A percentile compares a stretch with the other conserved stretches of the same genome.
phyloP scores from a whole-genome alignment of 1,284 basidiomycete genomes.

The Boletellus deceptivus region DNA sequence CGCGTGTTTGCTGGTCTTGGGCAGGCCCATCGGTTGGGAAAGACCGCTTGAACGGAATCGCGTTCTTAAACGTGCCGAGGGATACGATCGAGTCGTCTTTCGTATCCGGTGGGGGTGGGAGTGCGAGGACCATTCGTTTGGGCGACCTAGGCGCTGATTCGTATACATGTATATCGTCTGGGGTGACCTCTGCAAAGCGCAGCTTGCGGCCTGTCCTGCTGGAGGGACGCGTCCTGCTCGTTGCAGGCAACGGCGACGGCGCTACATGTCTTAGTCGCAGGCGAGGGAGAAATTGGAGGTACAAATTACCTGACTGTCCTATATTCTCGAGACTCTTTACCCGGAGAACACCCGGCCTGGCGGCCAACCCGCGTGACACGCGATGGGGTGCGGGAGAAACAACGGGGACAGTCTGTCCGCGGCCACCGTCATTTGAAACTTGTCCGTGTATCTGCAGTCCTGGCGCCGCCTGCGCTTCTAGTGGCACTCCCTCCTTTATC shows the following conservation, averaged over 20 bases:
- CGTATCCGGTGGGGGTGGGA: constrained; percentile 52
- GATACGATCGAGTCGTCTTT: constrained; percentile 47
- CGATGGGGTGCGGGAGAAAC: constrained; percentile 17
- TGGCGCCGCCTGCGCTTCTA: neutral
- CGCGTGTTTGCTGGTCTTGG: neutral
- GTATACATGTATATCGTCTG: constrained; percentile 66
- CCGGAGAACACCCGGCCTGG: constrained; percentile 27
- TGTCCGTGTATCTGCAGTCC: neutral
- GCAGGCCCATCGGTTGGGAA: constrained; percentile 1
- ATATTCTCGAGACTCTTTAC: constrained; percentile 34
- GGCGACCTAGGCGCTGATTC: constrained; percentile 77
- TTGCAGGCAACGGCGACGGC: constrained; percentile 19
- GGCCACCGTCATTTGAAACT: neutral
- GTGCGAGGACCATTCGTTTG: constrained; percentile 43
- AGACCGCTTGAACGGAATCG: constrained; percentile 10
- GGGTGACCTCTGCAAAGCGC: constrained; percentile 54
- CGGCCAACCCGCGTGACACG: constrained; percentile 11
- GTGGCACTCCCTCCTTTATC: constrained; percentile 1
- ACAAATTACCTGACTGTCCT: constrained; percentile 15
- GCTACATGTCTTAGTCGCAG: constrained; percentile 11
- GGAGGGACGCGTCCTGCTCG: constrained; percentile 40
- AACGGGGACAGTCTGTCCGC: neutral
- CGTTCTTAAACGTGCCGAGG: constrained; percentile 45
- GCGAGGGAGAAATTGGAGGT: constrained; percentile 6
- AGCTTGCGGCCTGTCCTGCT: constrained; percentile 43